Base-by-base conservation (phyloP, 2,329 filamentous ascomycete genomes). In the Botryotinia calthae region DNA sequence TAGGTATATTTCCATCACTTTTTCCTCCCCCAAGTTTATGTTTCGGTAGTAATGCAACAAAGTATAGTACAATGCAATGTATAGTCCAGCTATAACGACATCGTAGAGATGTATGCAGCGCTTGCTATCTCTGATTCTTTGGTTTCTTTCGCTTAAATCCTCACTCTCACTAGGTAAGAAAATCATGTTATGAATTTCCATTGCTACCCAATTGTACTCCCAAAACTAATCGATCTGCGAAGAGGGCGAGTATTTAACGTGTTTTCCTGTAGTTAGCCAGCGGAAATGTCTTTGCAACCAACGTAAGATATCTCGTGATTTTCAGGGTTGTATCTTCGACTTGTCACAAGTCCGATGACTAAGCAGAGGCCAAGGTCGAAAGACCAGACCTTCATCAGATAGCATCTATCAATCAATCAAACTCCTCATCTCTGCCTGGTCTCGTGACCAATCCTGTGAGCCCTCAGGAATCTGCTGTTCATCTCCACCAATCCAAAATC, bases 401-500 rank as follows among this genome's bases (percentile, higher is more conserved):
- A 6, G 12, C 48, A 51, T 51, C 48, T n/a, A 56, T 56, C 14
- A 56, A 65, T 75, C 78, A 70, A 81, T 79, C 62, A 81, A 71
- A 42, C 72, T 72, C 54, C 78, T 73, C 79, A 80, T 81, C 75
- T 81, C 79, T 16, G 62, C 76, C 61, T 77, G 74, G 61, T 77
- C 74, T 10, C 66, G 51, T 34, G 44, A 31, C 68, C 72, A 71
- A 8, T 66, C 59, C 51, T 70, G 70, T 37, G 71, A 46, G 0
- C 48, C 64, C 34, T 40, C 48, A 9, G 46, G 48, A 67, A 31
- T 62, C 34, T 66, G 61, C n/a, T 59, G 54, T 37, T 25, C 61
- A 63, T 56, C 48, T 25, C 48, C 78, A 42, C 79, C 79, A 66
- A 80, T 68, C 79, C 79, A 80, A 65, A 80, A 80, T n/a, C 69